Conservation (phyloP, 306 rosid species). For the Begonia masoniana region DNA sequence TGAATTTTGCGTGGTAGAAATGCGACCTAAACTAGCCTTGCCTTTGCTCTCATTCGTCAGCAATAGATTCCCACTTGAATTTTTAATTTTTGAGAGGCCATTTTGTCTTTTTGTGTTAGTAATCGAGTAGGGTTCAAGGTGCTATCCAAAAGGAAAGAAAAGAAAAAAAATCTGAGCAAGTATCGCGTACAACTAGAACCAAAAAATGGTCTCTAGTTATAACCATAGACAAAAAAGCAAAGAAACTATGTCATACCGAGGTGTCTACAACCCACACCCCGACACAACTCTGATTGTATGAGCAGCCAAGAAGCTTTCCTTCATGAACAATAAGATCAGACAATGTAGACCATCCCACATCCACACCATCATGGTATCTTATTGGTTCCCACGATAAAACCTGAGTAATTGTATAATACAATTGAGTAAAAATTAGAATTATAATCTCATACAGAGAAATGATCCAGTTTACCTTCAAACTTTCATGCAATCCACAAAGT, state of each 20-base stretch:
- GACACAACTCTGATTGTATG: conserved; percentile 93
- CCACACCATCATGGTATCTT: conserved; percentile 78
- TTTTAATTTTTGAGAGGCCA: conserved; percentile 78
- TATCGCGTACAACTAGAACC: not conserved
- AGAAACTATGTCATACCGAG: conserved; percentile 39
- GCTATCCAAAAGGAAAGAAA: conserved; percentile 41
- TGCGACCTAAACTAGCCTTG: conserved; percentile 38
- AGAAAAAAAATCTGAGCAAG: conserved; percentile 12
- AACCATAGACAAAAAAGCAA: conserved; percentile 5
- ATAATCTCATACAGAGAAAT: not conserved
- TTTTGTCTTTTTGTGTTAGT: conserved; percentile 48
- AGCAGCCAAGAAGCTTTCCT: conserved; percentile 98
- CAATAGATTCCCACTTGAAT: conserved; percentile 1
- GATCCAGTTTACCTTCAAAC: conserved; percentile 61
- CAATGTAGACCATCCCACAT: conserved; percentile 93
- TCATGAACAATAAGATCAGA: conserved; percentile 97
- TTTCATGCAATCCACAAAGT: conserved; percentile 95
- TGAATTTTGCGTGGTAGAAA: conserved; percentile 60
- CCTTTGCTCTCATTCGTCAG: conserved; percentile 44
- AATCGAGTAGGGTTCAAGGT: conserved; percentile 70
- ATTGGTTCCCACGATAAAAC: conserved; percentile 97
- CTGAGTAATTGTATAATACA: conserved; percentile 12
- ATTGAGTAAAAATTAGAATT: too few relatives aligned
- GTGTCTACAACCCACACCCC: conserved; percentile 99
- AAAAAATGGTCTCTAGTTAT: conserved; percentile 7